A percentile compares a stretch with the other conserved stretches of the same genome.
Conservation (phyloP, 305 asterid species). For the Nicotiana rustica region DNA sequence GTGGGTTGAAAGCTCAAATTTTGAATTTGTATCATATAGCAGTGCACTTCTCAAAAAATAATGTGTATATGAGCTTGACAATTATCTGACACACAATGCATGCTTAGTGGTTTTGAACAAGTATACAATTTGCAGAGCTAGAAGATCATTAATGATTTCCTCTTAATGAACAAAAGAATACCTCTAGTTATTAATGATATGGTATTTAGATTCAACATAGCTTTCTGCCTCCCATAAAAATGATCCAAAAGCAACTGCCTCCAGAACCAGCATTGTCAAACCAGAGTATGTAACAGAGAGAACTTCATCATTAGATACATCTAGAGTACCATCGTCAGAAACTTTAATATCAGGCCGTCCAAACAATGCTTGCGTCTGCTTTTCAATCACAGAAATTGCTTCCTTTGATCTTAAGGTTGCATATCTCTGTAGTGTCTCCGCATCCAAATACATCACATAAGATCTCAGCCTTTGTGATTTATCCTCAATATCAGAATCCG, state of each 20-base stretch:
- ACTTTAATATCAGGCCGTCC: conserved; percentile 87
- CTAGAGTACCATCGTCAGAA: conserved; percentile 71
- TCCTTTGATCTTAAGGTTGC: conserved; percentile 92
- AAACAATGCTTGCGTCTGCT: conserved; percentile 91
- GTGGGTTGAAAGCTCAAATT: neutral
- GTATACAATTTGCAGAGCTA: conserved; percentile 34
- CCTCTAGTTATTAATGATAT: conserved; percentile 64
- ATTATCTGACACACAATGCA: neutral
- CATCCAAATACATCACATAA: conserved; percentile 92
- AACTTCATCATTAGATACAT: conserved; percentile 69
- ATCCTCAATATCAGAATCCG: conserved; percentile 56
- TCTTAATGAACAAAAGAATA: conserved; percentile 1
- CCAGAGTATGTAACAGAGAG: conserved; percentile 76
- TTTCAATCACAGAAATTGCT: conserved; percentile 86
- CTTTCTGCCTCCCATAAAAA: conserved; percentile 91
- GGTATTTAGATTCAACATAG: conserved; percentile 75
- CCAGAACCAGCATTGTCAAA: conserved; percentile 79
- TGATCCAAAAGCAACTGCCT: conserved; percentile 96
- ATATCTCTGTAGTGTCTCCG: conserved; percentile 89
- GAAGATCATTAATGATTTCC: neutral
- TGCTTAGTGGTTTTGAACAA: neutral
- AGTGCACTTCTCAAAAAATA: neutral
- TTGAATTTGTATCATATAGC: neutral
- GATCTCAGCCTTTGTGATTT: conserved; percentile 71
- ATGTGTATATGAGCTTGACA: neutral